Base-by-base conservation (phyloP, 148 eudicot genomes). In the Fallopia convolvulus region DNA sequence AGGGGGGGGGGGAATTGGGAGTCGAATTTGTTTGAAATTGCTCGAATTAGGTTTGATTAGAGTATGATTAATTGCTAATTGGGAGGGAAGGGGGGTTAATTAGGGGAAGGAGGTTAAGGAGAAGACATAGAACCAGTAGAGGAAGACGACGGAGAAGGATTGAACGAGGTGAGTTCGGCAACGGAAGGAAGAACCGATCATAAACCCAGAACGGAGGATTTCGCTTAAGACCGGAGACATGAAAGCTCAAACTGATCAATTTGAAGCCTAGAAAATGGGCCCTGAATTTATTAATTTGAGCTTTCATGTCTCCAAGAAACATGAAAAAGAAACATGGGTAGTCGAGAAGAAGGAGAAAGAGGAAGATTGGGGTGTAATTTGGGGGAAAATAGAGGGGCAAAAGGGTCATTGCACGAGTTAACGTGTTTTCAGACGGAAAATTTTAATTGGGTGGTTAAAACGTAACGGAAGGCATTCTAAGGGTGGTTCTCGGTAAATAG, bases 71-170 rank as follows among this genome's bases (percentile, higher is more conserved):
- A 39, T 7, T 14, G 72, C 1, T 36, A 17, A 17, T 39, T 36
- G 15, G 46, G 11, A 2, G 2, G 9, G 6, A 56, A 56, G 33
- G 15, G 15, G 68, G 36, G 8, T 18, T 6, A 5, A 68, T 39
- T 65, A 32, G 3, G 46, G 72, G 48, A 49, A 49, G 44, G 21
- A 70, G 77, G 78, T 77, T 87, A 79, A 85, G 85, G 92, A 88
- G 77, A 90, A 91, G 77, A 86, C 95, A 81, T 91, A 91, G 66
- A 91, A 91, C 95, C 95, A 91, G 86, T 91, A 91, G 58, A 91
- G 95, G 77, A 91, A 89, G 14, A 83, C 84, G 74, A 83, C 86
- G 76, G 95, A 91, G 86, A 91, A 89, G 56, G 95, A 91, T 86
- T 87, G 92, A 82, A 91, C 95, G 56, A 91, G 85, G 65, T 89